Evolutionary conservation across 2,329 filamentous ascomycete species (phyloP).

Genomic region (Trichophyton equinum): DNA sequence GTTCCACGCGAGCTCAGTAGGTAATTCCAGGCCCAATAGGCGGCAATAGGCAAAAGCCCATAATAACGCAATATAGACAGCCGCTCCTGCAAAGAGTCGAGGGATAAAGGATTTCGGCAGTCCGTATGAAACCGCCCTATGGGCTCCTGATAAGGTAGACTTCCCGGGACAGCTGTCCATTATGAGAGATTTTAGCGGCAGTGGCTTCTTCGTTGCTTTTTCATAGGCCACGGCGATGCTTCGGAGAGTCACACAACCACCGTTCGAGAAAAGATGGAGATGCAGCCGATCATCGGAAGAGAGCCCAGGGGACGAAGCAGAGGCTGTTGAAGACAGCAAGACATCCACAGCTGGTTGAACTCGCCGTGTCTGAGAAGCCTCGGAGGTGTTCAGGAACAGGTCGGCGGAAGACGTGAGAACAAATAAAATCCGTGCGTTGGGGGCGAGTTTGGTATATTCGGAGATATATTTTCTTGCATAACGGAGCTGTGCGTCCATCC

Average conservation of each 20-base stretch:
- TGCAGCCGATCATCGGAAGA: constrained; percentile 19
- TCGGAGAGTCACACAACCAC: constrained; percentile 31
- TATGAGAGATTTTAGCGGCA: constrained; percentile 32
- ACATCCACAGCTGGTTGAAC: constrained; percentile 28
- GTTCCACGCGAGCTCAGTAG: constrained; percentile 19
- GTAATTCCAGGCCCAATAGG: constrained; percentile 16
- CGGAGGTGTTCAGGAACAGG: constrained; percentile 20
- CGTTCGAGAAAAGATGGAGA: constrained; percentile 41
- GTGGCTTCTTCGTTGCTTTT: constrained; percentile 19
- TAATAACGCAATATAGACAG: constrained; percentile 19
- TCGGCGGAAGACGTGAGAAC: constrained; percentile 27
- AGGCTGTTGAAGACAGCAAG: constrained; percentile 15
- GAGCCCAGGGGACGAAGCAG: not conserved
- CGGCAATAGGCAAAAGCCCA: constrained; percentile 14
- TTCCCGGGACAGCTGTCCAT: constrained; percentile 37
- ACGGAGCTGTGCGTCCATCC: constrained; percentile 36
- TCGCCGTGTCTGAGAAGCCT: constrained; percentile 17
- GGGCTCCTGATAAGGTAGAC: constrained; percentile 16
- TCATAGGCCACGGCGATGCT: constrained; percentile 31
- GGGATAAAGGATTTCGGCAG: constrained; percentile 24
- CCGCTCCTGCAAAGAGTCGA: constrained; percentile 18
- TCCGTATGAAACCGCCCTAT: constrained; percentile 26
- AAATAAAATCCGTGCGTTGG: constrained; percentile 33
- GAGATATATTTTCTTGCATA: constrained; percentile 38
- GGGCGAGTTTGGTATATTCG: constrained; percentile 33